Conservation (phyloP, 2,329 filamentous ascomycete species). For the Ophiostoma quercus region DNA sequence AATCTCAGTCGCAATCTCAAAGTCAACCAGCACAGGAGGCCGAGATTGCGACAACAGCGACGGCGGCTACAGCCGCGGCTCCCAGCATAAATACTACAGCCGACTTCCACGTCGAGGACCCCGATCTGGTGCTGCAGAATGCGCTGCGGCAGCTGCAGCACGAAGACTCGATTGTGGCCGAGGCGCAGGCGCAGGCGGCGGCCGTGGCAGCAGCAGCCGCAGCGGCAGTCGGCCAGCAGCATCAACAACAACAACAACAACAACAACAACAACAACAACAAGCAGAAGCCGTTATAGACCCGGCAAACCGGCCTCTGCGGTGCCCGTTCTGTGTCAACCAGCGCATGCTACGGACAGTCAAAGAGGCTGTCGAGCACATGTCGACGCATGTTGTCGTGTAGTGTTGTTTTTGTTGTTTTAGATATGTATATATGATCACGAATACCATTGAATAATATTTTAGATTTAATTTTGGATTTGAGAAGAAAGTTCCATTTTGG, state of each 20-base stretch:
- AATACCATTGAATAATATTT: neutral
- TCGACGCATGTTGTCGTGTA: slow-evolving; percentile 51
- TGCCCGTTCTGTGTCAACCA: slow-evolving; percentile 60
- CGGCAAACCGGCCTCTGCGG: slow-evolving; percentile 46
- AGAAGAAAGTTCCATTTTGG: no score
- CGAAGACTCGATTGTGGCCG: slow-evolving; percentile 51
- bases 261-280: slow-evolving; percentile 11
- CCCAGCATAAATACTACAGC: neutral
- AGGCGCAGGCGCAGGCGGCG: slow-evolving; percentile 49
- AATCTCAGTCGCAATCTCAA: slow-evolving; percentile 22
- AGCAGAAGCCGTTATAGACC: neutral
- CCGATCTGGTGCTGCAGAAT: slow-evolving; percentile 55
- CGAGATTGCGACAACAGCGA: neutral
- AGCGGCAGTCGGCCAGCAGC: slow-evolving; percentile 10
- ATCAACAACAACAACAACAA: slow-evolving; percentile 19
- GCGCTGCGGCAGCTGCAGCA: slow-evolving; percentile 55
- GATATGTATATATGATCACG: neutral
- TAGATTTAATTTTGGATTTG: no score
- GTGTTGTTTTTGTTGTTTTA: neutral
- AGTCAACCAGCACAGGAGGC: neutral
- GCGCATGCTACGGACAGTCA: slow-evolving; percentile 55
- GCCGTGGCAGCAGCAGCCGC: slow-evolving; percentile 37
- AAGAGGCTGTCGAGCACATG: slow-evolving; percentile 59
- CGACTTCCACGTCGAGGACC: slow-evolving; percentile 43
- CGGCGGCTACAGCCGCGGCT: neutral